Evolutionary conservation across 345 rosid genomes (phyloP).

Genomic region (Sisymbrium altissimum): DNA sequence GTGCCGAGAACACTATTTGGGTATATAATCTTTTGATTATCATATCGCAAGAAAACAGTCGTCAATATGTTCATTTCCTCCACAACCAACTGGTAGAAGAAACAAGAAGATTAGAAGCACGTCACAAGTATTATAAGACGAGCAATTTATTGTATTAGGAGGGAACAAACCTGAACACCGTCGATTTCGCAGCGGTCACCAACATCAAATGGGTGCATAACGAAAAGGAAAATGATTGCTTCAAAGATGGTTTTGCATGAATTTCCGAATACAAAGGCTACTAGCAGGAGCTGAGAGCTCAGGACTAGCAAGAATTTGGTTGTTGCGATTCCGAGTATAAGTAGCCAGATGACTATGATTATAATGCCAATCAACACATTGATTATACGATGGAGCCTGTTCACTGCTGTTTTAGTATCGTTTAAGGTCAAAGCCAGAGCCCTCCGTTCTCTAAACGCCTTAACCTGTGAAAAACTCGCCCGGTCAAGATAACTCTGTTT

Average conservation of each 20-base stretch:
- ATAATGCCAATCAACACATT: constrained; percentile 53
- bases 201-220: constrained; percentile 80
- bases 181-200: constrained; percentile 84
- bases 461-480: constrained; percentile 38
- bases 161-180: constrained; percentile 55
- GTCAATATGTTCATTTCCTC: constrained; percentile 88
- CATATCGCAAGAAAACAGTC: constrained; percentile 64
- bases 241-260: constrained; percentile 79
- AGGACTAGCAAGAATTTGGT: constrained; percentile 51
- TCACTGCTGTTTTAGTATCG: constrained; percentile 77
- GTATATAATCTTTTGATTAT: constrained; percentile 68
- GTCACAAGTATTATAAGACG: background rate
- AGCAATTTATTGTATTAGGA: background rate
- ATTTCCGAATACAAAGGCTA: constrained; percentile 74
- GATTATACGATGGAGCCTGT: constrained; percentile 64
- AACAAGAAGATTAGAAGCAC: background rate
- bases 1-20: constrained; percentile 66
- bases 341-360: constrained; percentile 48
- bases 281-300: constrained; percentile 58
- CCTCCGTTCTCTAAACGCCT: constrained; percentile 65
- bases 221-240: constrained; percentile 80
- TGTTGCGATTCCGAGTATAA: constrained; percentile 69
- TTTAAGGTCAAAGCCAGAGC: constrained; percentile 67
- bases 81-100: constrained; percentile 55
- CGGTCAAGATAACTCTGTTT: background rate